These are phyloP conservation scores for Nephelium lappaceum DNA, from an alignment of 345 rosid species.

Conservation along the genomic window DNA sequence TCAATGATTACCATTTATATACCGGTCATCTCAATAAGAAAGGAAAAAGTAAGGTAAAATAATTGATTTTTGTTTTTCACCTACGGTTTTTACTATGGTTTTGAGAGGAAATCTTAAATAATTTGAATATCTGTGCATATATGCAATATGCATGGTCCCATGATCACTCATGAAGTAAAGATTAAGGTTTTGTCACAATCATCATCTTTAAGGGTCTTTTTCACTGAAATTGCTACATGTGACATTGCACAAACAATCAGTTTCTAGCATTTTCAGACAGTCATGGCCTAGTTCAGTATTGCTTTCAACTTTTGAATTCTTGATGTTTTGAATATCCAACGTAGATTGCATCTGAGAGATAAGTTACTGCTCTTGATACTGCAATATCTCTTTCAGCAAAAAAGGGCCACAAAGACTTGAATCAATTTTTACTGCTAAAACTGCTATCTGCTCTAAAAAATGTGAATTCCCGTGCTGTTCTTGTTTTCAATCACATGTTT, in stretches of 20 bases:
- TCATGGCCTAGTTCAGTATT: conserved; percentile 10
- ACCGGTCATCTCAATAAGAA: neutral
- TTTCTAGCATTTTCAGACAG: conserved; percentile 22
- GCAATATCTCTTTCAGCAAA: neutral
- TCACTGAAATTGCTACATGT: conserved; percentile 17
- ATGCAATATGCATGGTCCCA: conserved; percentile 18
- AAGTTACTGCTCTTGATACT: neutral
- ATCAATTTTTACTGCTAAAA: neutral
- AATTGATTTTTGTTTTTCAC: neutral
- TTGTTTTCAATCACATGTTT: neutral
- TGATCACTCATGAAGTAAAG: conserved; percentile 14
- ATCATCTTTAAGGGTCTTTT: conserved; percentile 9
- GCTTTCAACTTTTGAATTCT: conserved; percentile 9
- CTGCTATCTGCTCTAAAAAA: neutral
- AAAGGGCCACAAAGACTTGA: neutral
- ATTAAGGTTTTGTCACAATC: conserved; percentile 28
- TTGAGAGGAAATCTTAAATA: neutral
- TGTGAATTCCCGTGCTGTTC: neutral
- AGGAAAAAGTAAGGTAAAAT: too few relatives aligned
- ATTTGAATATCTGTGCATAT: conserved; percentile 18
- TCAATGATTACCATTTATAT: neutral
- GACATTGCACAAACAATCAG: neutral
- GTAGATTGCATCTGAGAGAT: too few relatives aligned
- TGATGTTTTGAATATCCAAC: neutral
- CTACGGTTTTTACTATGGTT: neutral